phyloP scores from a whole-genome alignment of 306 rosid species.

The Dalbergia cultrata region DNA sequence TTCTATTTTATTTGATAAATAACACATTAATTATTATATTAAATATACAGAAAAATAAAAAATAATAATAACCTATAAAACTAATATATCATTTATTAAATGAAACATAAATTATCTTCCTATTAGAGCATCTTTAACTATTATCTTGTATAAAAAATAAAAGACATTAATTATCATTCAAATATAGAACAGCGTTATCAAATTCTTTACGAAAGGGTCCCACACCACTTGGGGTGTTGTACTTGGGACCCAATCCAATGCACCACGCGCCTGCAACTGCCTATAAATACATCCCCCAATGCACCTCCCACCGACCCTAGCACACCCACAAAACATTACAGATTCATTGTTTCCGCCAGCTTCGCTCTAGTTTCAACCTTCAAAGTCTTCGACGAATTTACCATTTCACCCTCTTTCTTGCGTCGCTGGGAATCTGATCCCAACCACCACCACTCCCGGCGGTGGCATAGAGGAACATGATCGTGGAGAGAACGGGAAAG shows the following conservation, averaged over 20 bases:
- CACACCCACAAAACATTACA: no score
- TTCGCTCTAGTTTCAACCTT: background rate
- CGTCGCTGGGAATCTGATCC: background rate
- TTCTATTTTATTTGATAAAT: no score
- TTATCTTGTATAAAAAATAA: no score
- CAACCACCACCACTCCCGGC: background rate
- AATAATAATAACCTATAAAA: no score
- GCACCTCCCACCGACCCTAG: background rate
- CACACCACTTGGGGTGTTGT: constrained; percentile 41
- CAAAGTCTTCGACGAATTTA: background rate
- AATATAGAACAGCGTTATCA: background rate
- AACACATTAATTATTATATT: no score
- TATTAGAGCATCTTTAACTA: no score
- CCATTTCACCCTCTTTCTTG: constrained; percentile 24
- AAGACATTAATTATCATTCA: no score
- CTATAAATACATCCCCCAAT: constrained; percentile 32
- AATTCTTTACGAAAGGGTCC: constrained; percentile 2
- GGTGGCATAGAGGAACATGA: constrained; percentile 46
- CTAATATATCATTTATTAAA: no score
- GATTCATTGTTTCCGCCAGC: no score
- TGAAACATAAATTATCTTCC: no score
- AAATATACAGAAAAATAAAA: no score
- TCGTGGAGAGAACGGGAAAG: constrained; percentile 11
- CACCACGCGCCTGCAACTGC: constrained; percentile 33
- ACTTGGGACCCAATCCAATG: constrained; percentile 53